Conservation (phyloP, 805 yeast genomes). For the Barnettozyma californica region DNA sequence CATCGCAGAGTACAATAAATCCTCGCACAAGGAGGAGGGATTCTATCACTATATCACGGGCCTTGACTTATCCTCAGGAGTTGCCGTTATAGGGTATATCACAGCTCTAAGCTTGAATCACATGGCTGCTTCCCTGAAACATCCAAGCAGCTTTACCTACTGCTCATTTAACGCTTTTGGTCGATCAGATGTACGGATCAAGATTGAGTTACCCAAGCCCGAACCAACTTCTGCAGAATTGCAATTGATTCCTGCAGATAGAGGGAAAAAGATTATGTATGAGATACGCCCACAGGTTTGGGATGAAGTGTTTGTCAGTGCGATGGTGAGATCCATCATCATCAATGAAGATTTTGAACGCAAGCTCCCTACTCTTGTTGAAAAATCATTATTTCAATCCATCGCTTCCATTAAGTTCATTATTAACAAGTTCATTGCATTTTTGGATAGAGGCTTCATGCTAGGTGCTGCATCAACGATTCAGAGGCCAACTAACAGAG, state of each 20-base stretch:
- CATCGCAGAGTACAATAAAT: slow-evolving; percentile 29
- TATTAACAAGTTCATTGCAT: slow-evolving; percentile 11
- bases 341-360: slow-evolving; percentile 49
- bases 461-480: slow-evolving; percentile 61
- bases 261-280: slow-evolving; percentile 26
- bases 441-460: slow-evolving; percentile 42
- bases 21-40: slow-evolving; percentile 39
- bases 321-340: slow-evolving; percentile 48
- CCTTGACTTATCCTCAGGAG: slow-evolving; percentile 38
- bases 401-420: slow-evolving; percentile 9
- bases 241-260: slow-evolving; percentile 31
- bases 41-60: slow-evolving; percentile 46
- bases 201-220: slow-evolving; percentile 50
- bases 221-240: slow-evolving; percentile 28
- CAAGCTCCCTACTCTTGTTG: slow-evolving; percentile 56
- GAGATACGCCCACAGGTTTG: slow-evolving; percentile 39
- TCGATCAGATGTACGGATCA: slow-evolving; percentile 66
- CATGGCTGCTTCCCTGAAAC: slow-evolving; percentile 16
- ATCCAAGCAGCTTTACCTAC: slow-evolving; percentile 38
- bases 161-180: slow-evolving; percentile 69
- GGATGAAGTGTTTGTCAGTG: slow-evolving; percentile 58
- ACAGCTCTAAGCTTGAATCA: slow-evolving; percentile 31
- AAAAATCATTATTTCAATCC: slow-evolving; percentile 33
- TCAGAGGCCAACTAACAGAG: slow-evolving; percentile 58
- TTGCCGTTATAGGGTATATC: slow-evolving; percentile 44